Conservation (phyloP, 2,329 filamentous ascomycete species). For the Tolypocladium ovalisporum region DNA sequence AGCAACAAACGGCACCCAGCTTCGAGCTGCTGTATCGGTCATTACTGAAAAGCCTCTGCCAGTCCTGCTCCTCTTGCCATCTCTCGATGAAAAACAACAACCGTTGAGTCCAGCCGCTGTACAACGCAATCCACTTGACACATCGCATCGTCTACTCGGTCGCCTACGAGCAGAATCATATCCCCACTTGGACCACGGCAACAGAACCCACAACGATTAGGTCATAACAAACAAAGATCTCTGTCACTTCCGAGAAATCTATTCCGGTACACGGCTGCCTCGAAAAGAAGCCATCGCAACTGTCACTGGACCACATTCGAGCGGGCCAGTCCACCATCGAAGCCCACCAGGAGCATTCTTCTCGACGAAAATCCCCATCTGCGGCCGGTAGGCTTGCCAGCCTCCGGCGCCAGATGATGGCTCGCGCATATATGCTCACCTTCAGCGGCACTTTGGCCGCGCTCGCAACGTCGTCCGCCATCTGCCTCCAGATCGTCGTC, state of each 20-base stretch:
- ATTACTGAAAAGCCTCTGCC: background rate
- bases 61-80: background rate
- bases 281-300: background rate
- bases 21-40: background rate
- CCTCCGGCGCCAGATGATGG: constrained; percentile 4
- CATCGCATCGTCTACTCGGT: background rate
- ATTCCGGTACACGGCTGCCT: too few species aligned
- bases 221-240: background rate
- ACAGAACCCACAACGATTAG: background rate
- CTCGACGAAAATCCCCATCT: background rate
- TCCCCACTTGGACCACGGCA: background rate
- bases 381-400: constrained; percentile 2
- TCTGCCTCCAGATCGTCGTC: constrained; percentile 9
- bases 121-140: background rate
- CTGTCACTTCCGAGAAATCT: background rate
- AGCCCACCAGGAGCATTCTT: background rate
- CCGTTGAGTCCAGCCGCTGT: background rate
- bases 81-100: background rate
- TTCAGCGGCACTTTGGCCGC: constrained; percentile 8
- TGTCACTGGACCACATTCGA: background rate
- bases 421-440: constrained; percentile 2
- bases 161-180: background rate
- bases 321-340: background rate
- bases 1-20: background rate
- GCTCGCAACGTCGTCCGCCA: constrained; percentile 7